Base-by-base conservation (phyloP, 31 red algal genomes). In the Asparagopsis taxiformis region DNA sequence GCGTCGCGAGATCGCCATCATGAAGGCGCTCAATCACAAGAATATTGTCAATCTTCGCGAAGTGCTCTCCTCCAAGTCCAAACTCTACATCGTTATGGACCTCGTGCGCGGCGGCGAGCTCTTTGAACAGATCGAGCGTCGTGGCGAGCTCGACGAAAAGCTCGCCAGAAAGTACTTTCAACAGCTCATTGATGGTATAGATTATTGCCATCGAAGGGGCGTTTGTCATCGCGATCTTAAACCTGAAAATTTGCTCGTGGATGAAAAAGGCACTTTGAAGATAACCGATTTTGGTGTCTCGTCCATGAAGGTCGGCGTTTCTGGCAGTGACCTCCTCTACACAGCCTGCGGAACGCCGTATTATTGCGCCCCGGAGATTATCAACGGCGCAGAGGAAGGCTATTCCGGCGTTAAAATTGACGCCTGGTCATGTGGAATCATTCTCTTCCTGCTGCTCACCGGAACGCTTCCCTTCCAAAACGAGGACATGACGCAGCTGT, bases 201-300 rank as follows among this genome's bases (percentile, higher is more conserved):
- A 64, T 6, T 72, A 82, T 49, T 88, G 82, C 51, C 90, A 94
- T 51, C 39, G 35, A 31, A 33, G 66, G n/a, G 77, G 79, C 9
- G 83, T 94, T 15, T 87, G 57, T 79, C 90, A 94, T 67, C 75
- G 90, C 28, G 90, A 94, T 41, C 62, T 94, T 25, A 94, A 94
- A 63, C 90, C 90, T 29, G 82, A 87, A 58, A 94, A 94, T 43
- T 39, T 94, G 31, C 43, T 94, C 36, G 23, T 94, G 9, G 72
- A 81, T 56, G 62, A 31, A 6, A 31, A 63, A 11, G 82, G 84
- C 26, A 66, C 77, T 46, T 30, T 94, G 24, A 88, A 81, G 46
- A 60, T 94, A 20, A 83, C 90, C 25, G 90, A 94, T 35, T 94
- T 94, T 82, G 90, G 90, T 33, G 70, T 94, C 34, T 43, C 66